These are phyloP conservation scores for Myxozyma nipponensis DNA, from an alignment of 805 yeast genomes.

Conservation along the genomic window DNA sequence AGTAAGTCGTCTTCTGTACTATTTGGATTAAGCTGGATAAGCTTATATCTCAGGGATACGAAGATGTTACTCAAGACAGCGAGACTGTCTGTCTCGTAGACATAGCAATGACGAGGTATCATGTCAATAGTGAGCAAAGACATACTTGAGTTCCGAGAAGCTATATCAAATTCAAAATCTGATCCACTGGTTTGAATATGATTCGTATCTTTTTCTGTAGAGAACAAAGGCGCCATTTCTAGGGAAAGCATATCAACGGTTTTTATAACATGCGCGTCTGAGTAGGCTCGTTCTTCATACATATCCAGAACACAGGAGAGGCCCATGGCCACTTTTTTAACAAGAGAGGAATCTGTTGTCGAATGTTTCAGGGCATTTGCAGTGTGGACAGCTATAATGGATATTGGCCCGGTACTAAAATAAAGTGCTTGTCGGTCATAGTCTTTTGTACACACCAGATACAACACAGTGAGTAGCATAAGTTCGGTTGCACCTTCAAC, in stretches of 20 bases:
- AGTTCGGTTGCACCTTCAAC: neutral
- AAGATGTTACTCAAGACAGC: neutral
- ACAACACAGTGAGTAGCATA: neutral
- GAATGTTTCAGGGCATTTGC: neutral
- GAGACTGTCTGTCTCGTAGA: neutral
- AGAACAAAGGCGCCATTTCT: neutral
- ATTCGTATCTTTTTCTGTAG: neutral
- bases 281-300: neutral
- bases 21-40: neutral
- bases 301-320: neutral
- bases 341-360: neutral
- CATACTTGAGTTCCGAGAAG: neutral
- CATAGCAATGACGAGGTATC: neutral
- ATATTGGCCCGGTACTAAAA: neutral
- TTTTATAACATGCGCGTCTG: neutral
- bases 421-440: neutral
- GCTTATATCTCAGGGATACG: neutral
- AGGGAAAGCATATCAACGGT: neutral
- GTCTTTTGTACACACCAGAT: neutral
- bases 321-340: neutral
- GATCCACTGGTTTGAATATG: neutral
- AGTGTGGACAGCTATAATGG: neutral
- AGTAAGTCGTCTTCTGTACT: neutral
- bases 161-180: neutral
- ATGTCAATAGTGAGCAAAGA: neutral